These are phyloP conservation scores for Penicillium macrosclerotiorum DNA, from an alignment of 495 filamentous ascomycete species.

Conservation along the genomic window DNA sequence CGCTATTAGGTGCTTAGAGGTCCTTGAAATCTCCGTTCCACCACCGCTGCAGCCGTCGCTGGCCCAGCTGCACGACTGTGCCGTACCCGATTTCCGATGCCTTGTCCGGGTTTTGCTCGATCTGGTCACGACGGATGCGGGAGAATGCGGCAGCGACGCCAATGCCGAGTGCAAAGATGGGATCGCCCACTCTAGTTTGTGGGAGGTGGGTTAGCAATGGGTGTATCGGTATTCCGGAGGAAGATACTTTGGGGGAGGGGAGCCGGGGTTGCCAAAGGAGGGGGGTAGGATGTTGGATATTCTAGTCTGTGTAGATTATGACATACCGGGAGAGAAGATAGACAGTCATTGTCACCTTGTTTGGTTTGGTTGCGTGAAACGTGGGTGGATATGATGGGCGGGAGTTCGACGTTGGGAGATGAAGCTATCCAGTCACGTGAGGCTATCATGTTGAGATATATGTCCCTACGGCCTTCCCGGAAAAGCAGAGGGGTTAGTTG, in stretches of 20 bases:
- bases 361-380: too few relatives aligned
- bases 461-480: too few relatives aligned
- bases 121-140: slow-evolving; percentile 76
- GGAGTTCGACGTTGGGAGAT: neutral
- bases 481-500: too few relatives aligned
- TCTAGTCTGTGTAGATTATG: too few relatives aligned
- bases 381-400: too few relatives aligned
- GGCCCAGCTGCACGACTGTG: slow-evolving; percentile 28
- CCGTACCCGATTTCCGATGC: slow-evolving; percentile 33
- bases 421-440: neutral
- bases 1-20: too few relatives aligned
- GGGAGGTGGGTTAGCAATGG: slow-evolving; percentile 2
- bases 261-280: neutral
- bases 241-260: neutral
- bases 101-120: slow-evolving; percentile 48
- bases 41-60: slow-evolving; percentile 37
- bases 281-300: neutral
- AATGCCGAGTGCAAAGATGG: slow-evolving; percentile 81
- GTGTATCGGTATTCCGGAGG: too few relatives aligned
- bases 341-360: slow-evolving; percentile 25
- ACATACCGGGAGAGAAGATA: slow-evolving; percentile 46
- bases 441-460: too few relatives aligned
- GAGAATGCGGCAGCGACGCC: slow-evolving; percentile 60
- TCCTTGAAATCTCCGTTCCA: slow-evolving; percentile 46
- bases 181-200: slow-evolving; percentile 64